Conservation (phyloP, 331 rosid genomes). For the Telfairia occidentalis region DNA sequence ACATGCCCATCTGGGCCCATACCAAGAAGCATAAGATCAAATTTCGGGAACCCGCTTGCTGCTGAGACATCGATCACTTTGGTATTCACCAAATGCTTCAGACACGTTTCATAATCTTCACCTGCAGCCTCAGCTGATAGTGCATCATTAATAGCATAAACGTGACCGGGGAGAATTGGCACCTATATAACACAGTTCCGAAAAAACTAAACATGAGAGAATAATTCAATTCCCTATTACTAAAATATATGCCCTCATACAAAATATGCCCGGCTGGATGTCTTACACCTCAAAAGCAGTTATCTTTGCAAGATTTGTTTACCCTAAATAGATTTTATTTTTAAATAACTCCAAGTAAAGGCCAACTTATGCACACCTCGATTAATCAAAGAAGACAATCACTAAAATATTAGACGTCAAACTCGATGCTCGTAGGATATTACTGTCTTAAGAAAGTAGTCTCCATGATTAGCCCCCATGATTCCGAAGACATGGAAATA, state of each 20-base stretch:
- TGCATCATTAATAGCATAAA: slow-evolving; percentile 51
- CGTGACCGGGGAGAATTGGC: slow-evolving; percentile 41
- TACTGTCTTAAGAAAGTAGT: background rate
- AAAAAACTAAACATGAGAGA: background rate
- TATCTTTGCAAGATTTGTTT: background rate
- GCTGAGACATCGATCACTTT: slow-evolving; percentile 39
- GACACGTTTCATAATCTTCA: slow-evolving; percentile 51
- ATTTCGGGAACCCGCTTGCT: slow-evolving; percentile 45
- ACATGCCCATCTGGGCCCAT: slow-evolving; percentile 94
- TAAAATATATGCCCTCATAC: background rate
- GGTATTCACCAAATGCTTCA: slow-evolving; percentile 35
- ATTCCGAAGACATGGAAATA: background rate
- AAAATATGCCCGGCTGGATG: background rate
- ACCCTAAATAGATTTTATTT: background rate
- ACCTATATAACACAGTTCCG: slow-evolving; percentile 27
- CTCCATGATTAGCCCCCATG: background rate
- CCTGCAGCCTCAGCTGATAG: slow-evolving; percentile 76
- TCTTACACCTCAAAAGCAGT: background rate
- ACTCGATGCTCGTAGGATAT: background rate
- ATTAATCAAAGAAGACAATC: background rate
- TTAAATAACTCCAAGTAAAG: background rate
- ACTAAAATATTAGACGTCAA: background rate
- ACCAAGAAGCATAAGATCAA: slow-evolving; percentile 68
- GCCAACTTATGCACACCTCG: background rate
- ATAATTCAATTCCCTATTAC: background rate